Evolutionary conservation across 2,329 filamentous ascomycete species (phyloP).

Genomic region (Coniochaeta sp.): DNA sequence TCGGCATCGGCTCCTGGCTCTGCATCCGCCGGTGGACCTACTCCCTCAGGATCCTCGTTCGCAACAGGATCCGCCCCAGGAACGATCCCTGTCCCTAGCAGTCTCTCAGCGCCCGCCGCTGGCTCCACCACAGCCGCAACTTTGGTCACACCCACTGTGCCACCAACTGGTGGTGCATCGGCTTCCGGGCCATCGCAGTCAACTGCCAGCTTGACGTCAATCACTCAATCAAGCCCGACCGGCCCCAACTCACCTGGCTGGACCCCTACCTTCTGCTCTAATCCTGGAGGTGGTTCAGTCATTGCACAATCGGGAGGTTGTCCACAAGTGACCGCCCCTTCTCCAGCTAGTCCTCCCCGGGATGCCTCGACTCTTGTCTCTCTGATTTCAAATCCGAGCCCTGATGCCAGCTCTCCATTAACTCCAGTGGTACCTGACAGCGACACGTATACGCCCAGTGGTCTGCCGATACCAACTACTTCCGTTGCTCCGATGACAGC

Average conservation of each 20-base stretch:
- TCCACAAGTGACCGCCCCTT: too few species aligned
- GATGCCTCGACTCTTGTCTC: neutral
- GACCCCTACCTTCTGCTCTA: neutral
- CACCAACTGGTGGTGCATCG: neutral
- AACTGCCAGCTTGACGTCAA: too few species aligned
- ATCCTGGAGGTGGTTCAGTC: neutral
- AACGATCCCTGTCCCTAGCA: neutral
- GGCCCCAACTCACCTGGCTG: neutral
- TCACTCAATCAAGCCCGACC: neutral
- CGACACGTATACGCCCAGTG: neutral
- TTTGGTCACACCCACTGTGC: neutral
- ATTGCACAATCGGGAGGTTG: too few species aligned
- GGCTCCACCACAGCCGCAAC: neutral
- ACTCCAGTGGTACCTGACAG: neutral
- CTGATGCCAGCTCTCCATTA: neutral
- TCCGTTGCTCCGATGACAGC: neutral
- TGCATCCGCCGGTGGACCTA: neutral
- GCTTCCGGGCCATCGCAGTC: too few species aligned
- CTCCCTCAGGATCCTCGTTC: neutral
- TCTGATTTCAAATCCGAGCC: neutral
- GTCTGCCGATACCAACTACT: neutral
- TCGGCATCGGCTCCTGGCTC: neutral
- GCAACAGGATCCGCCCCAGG: neutral
- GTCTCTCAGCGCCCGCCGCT: neutral
- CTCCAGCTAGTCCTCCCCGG: too few species aligned